Evolutionary conservation across 495 filamentous ascomycete genomes (phyloP), one percentile per base, ranked within the genome.

Genomic region (Penicillium bovifimosum): DNA sequence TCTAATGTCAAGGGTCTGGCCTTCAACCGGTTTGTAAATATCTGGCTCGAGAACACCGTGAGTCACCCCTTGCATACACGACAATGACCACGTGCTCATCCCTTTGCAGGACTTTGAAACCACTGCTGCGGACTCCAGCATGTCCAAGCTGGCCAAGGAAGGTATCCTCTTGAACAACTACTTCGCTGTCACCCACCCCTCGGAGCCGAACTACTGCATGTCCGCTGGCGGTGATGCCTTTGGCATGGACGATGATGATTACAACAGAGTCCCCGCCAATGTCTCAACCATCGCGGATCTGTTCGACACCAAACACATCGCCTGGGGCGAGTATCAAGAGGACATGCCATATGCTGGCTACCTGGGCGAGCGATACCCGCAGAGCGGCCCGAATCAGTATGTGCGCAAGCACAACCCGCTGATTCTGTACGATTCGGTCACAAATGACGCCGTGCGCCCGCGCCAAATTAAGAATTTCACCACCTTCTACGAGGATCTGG

Each of bases 401-500:
- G 84, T 88, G n/a, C 80, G 87, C 39, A 91, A 90, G 72, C 87
- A 90, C 72, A 86, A 87, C 66, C 85, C 85, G 0, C 63, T 82
- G 11, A 65, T 86, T 24, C 68, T 80, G 49, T 85, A 75, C 53
- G 78, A 86, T 63, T 78, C 75, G 16, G 77, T 86, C 46, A 74
- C 80, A 36, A 66, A 71, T 42, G 75, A 80, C 46, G 62, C 66
- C 8, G 73, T 78, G 11, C 79, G 85, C 9, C 66, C 82, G 1
- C 72, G 76, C 14, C 73, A 79, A 50, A 81, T 86, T 68, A 87
- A 89, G 74, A 87, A 85, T 64, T 76, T 85, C 54, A 83, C 82
- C 40, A 71, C 72, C 40, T 87, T 88, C 63, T 66, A 74, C 38
- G 65, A 78, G 20, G 85, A 88, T 49, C 66, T 87, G 20, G 67